Percentiles rank a stretch among this genome's conserved stretches.
These are phyloP conservation scores for Lactifluus echinatus DNA, from an alignment of 768 basidiomycete genomes.

Conservation along the genomic window DNA sequence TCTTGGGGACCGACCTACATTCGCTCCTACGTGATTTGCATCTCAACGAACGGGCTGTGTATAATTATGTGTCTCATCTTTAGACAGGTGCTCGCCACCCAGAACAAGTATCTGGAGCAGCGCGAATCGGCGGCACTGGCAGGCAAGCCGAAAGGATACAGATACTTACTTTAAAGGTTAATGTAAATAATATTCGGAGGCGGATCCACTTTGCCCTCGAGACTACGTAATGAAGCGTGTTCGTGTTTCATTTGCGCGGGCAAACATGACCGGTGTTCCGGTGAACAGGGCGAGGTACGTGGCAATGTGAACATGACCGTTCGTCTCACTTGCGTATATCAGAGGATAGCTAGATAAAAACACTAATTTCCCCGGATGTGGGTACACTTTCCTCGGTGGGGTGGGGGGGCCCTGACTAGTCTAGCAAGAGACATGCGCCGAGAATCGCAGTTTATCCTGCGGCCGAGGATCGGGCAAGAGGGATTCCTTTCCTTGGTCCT, in stretches of 20 bases:
- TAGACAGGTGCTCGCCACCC: slow-evolving; percentile 25
- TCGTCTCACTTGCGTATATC: too few relatives aligned
- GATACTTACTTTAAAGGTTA: slow-evolving; percentile 38
- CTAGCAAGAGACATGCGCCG: too few relatives aligned
- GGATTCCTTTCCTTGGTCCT: too few relatives aligned
- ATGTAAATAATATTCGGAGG: background rate
- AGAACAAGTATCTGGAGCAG: slow-evolving; percentile 29
- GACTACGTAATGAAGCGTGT: background rate
- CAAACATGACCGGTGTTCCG: background rate
- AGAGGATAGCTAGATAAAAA: too few relatives aligned
- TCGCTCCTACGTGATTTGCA: slow-evolving; percentile 66
- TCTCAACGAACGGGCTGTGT: slow-evolving; percentile 40
- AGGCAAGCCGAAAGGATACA: slow-evolving; percentile 31
- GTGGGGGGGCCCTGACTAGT: too few relatives aligned
- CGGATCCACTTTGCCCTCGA: slow-evolving; percentile 14
- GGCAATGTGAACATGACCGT: too few relatives aligned
- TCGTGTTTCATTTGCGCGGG: background rate
- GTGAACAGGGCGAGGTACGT: too few relatives aligned
- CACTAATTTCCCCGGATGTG: too few relatives aligned
- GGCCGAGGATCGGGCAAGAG: too few relatives aligned
- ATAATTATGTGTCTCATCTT: slow-evolving; percentile 33
- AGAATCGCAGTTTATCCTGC: too few relatives aligned
- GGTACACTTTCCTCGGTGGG: too few relatives aligned
- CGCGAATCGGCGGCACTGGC: slow-evolving; percentile 35
- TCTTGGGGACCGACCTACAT: slow-evolving; percentile 64